Percentiles rank a stretch among this genome's conserved stretches.
These are phyloP conservation scores for Avicennia marina DNA, from an alignment of 257 asterid species.

Conservation along the genomic window DNA sequence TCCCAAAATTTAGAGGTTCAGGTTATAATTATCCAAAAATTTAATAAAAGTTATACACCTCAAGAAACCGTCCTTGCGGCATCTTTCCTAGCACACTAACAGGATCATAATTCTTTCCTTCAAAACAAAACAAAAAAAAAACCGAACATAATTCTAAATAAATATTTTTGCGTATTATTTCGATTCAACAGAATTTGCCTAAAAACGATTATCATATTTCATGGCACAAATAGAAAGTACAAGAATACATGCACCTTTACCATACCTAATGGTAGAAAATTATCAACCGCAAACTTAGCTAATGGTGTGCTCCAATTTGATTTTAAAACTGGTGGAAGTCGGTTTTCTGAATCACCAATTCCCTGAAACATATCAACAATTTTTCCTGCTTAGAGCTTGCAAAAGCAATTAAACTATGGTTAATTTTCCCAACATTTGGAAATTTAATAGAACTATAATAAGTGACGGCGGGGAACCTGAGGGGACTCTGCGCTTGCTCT, in stretches of 20 bases:
- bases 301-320: conserved; percentile 44
- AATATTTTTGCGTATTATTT: neutral
- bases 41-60: too few relatives aligned
- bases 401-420: too few relatives aligned
- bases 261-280: conserved; percentile 80
- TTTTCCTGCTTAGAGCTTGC: conserved; percentile 15
- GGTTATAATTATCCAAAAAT: neutral
- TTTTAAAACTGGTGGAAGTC: conserved; percentile 20
- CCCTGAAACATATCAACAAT: conserved; percentile 40
- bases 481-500: conserved; percentile 35
- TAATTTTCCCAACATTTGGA: too few relatives aligned
- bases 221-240: too few relatives aligned
- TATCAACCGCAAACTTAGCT: conserved; percentile 46
- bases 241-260: neutral
- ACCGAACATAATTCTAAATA: too few relatives aligned
- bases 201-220: neutral
- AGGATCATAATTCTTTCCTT: neutral
- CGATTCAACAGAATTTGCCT: neutral
- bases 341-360: conserved; percentile 33
- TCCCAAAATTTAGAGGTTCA: too few relatives aligned
- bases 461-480: conserved; percentile 35
- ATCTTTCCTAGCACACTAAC: neutral
- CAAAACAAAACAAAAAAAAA: too few relatives aligned
- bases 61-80: too few relatives aligned
- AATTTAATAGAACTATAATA: neutral